Evolutionary conservation across 352 stramenopile genomes (phyloP), one percentile per base, ranked within the genome.

Genomic region (Saprolegnia parasitica): DNA sequence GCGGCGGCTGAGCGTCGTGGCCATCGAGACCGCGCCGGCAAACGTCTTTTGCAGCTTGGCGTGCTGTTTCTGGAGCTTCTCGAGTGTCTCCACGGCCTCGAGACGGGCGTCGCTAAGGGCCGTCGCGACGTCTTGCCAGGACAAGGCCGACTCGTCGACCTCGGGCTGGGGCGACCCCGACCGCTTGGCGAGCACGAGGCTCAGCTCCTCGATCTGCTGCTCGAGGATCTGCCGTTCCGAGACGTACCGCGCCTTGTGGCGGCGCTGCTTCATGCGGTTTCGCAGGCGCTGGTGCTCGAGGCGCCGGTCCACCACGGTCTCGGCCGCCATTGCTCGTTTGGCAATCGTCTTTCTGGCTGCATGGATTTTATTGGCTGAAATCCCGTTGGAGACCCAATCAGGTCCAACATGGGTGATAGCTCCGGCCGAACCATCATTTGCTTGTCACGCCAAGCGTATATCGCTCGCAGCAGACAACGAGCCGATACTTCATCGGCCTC

Each of bases 261-360:
- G 24, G 16, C 52, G 52, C 52, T 60, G 52, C 35, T 60, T 60
- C 35, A 60, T 42, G 52, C 52, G 52, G 20, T 60, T 60, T 3
- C 52, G 52, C 24, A 26, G 52, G 52, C 52, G 52, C 52, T 42
- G 24, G 52, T 60, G 52, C 52, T 60, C 52, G 11, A 42, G 24
- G 11, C 35, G 24, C 11, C 52, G 24, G 13, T 60, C 52, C 35
- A 16, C 20, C 13, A 21, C 35, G 52, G 42, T n/a, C 11, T 49
- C 42, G 42, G 42, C 42, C 13, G 13, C 42, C 42, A 49, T 49
- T 15, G 42, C 18, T 49, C 18, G 29, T 35, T 35, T 35, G 29
- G 29, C 29, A 35, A 35, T 49, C 42, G 42, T n/a, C 42, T 49
- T n/a, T 15, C 42, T 49, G 42, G 42, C 42, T 10, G 8, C 1